Evolutionary conservation across 1,284 basidiomycete species (phyloP).

Genomic region (Austroboletus novae-zelandiae): DNA sequence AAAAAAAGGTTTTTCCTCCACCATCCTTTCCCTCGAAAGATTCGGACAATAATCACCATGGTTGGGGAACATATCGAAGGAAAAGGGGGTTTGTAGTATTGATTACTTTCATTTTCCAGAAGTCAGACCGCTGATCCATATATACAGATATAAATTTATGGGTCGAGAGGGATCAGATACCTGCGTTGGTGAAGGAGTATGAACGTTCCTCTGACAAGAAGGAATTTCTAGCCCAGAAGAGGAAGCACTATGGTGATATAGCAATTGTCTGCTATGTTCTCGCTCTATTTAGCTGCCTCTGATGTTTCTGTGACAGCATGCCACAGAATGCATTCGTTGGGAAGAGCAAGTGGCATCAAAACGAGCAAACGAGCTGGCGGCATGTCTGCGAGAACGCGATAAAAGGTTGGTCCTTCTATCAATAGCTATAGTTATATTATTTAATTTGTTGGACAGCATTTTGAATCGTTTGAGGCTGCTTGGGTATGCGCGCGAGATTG

Average conservation of each 20-base stretch:
- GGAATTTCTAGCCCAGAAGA: neutral
- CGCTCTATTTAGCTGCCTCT: neutral
- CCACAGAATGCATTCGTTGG: neutral
- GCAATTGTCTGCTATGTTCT: neutral
- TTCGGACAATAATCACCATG: neutral
- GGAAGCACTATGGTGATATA: neutral
- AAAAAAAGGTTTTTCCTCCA: neutral
- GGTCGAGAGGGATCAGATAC: neutral
- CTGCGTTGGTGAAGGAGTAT: neutral
- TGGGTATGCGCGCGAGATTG: constrained; percentile 9
- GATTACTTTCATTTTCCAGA: neutral
- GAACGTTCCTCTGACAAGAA: neutral
- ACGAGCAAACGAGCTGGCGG: neutral
- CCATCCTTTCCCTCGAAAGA: neutral
- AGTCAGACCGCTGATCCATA: neutral
- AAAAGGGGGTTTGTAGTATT: neutral
- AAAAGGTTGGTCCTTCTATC: neutral
- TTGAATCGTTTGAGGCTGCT: constrained; percentile 8
- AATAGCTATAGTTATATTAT: neutral
- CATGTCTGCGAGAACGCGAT: neutral
- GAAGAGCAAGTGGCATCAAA: neutral
- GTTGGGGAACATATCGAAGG: neutral
- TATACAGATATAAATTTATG: neutral
- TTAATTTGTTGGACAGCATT: constrained; percentile 2
- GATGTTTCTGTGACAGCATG: neutral